These are phyloP conservation scores for Pisolithus albus DNA, from an alignment of 768 basidiomycete genomes.

Conservation along the genomic window DNA sequence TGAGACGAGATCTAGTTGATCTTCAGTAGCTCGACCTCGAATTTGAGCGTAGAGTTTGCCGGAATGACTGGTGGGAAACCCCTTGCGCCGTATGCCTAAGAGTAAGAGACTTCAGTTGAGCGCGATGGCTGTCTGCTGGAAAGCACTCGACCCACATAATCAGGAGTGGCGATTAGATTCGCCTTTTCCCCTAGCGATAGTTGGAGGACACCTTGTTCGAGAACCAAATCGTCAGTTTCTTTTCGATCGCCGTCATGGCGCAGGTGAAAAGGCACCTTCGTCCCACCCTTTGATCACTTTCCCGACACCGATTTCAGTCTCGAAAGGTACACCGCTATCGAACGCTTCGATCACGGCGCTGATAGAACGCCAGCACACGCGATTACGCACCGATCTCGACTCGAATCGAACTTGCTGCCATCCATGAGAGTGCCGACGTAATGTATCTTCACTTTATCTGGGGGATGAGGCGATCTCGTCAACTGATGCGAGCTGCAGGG, in stretches of 20 bases:
- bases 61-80: constrained; percentile 82
- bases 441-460: constrained; percentile 70
- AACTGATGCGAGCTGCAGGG: constrained; percentile 1
- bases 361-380: not conserved
- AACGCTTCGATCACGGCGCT: constrained; percentile 5
- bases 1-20: constrained; percentile 41
- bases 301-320: constrained; percentile 67
- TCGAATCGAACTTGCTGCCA: constrained; percentile 69
- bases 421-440: constrained; percentile 67
- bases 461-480: constrained; percentile 19
- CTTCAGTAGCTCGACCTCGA: constrained; percentile 77
- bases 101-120: not conserved
- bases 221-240: constrained; percentile 11
- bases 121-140: constrained; percentile 2
- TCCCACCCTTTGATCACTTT: constrained; percentile 91
- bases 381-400: constrained; percentile 57
- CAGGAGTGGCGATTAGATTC: constrained; percentile 56
- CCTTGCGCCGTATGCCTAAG: constrained; percentile 62
- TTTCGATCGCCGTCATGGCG: not conserved
- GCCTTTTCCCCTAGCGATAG: constrained; percentile 76
- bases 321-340: constrained; percentile 53
- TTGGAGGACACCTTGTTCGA: constrained; percentile 58
- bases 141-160: constrained; percentile 52
- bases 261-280: constrained; percentile 49
- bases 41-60: constrained; percentile 62